A percentile compares a stretch with the other conserved stretches of the same genome.
These are phyloP conservation scores for Aaosphaeria pasadenensis DNA, from an alignment of 2,329 filamentous ascomycete genomes.

Conservation along the genomic window DNA sequence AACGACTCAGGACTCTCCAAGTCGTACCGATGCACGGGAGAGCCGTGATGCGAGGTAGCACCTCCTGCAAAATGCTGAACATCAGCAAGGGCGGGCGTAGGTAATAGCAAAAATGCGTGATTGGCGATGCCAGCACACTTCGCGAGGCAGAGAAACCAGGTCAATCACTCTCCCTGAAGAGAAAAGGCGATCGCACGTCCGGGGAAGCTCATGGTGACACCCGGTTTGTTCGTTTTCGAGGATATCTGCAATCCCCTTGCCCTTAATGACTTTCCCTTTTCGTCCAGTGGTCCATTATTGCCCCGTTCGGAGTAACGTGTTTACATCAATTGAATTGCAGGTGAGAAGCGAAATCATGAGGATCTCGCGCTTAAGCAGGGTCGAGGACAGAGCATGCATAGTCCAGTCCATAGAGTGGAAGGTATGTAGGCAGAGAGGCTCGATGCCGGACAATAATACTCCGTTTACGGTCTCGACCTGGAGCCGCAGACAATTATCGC, in stretches of 20 bases:
- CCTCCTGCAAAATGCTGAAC: conserved; percentile 6
- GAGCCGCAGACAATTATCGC: neutral
- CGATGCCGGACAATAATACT: neutral
- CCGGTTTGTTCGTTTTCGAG: conserved; percentile 10
- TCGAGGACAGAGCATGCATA: neutral
- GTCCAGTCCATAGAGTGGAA: neutral
- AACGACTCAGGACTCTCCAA: neutral
- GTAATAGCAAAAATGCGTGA: conserved; percentile 8
- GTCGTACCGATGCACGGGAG: neutral
- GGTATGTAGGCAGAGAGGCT: neutral
- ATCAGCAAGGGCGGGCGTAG: conserved; percentile 13
- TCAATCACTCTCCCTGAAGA: conserved; percentile 1
- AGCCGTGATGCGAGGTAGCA: neutral
- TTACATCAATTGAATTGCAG: conserved; percentile 3
- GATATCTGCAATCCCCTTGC: neutral
- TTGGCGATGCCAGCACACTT: conserved; percentile 1
- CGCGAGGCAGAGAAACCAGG: neutral
- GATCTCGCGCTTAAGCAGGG: conserved; percentile 3
- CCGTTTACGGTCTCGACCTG: neutral
- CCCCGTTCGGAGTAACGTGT: too few relatives aligned
- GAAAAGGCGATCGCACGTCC: conserved; percentile 6
- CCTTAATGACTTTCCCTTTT: too few relatives aligned
- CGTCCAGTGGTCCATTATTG: too few relatives aligned
- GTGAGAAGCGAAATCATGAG: conserved; percentile 9
- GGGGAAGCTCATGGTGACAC: conserved; percentile 16